Evolutionary conservation across 441 rosid genomes (phyloP), one percentile per base, ranked within the genome.

Genomic region (Adansonia gregorii): DNA sequence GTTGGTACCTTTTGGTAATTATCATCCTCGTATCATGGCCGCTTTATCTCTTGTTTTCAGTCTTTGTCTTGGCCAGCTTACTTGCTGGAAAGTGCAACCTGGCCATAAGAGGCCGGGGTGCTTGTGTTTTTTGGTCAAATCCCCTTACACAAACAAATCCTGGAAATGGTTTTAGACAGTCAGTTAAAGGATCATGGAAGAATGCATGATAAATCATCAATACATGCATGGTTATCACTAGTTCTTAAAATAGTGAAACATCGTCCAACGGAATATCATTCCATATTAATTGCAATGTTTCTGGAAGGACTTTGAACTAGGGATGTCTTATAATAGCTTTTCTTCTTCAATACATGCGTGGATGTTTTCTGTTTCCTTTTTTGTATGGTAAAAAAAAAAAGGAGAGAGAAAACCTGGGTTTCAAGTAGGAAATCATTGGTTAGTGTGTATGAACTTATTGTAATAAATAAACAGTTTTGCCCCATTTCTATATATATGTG

Each of bases 61-160:
- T 82, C 80, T 79, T 89, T 46, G 72, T 82, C 80, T 83, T 92
- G 80, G 82, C 85, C 82, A 82, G 15, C 86, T 82, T 92, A 79
- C 94, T 94, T 56, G 90, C 89, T 8, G 95, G 82, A n/a, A 87
- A 86, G 83, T 97, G 99, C 83, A 97, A 80, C 80, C 99, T 89
- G 73, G 88, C 89, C 66, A 77, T 76, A 46, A 94, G 88, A 20
- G 99, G 99, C n/a, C 92, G 87, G 8, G 98, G 98, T 69, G 98
- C 97, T 80, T 93, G 78, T 73, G 86, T 74, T 78, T 85, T 84
- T 52, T 81, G 92, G 52, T 97, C 97, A 76, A 97, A 97, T 39
- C 98, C 98, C 69, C 98, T 89, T 54, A 97, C 97, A 74, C 99
- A 97, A 74, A 97, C 95, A 81, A 93, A 97, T 73, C 98, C 98